Evolutionary conservation across 1,284 basidiomycete species (phyloP).

Genomic region (Cutaneotrichosporon cyanovorans): DNA sequence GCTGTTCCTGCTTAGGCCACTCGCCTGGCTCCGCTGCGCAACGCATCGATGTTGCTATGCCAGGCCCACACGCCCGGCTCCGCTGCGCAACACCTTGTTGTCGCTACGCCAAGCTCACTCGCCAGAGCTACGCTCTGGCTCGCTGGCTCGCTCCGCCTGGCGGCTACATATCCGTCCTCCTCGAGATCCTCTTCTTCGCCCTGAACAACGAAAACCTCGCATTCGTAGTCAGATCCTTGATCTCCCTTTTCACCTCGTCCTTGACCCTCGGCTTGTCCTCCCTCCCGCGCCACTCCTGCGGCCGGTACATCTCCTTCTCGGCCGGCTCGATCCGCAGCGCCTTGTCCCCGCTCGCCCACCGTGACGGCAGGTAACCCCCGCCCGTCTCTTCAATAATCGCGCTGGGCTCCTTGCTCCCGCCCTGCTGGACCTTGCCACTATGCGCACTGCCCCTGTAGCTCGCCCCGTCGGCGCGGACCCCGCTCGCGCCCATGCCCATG

Average conservation of each 20-base stretch:
- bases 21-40: too few species aligned
- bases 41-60: too few species aligned
- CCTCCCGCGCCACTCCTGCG: conserved; percentile 41
- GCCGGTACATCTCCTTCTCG: conserved; percentile 42
- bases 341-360: conserved; percentile 44
- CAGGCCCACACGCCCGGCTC: too few species aligned
- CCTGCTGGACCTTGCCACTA: background rate
- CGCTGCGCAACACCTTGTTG: too few species aligned
- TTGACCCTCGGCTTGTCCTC: conserved; percentile 34
- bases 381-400: conserved; percentile 33
- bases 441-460: conserved; percentile 4
- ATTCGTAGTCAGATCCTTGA: conserved; percentile 39
- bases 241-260: conserved; percentile 42
- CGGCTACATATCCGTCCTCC: conserved; percentile 31
- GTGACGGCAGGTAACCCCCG: conserved; percentile 40
- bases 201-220: conserved; percentile 42
- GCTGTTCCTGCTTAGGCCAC: too few species aligned
- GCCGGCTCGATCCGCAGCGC: conserved; percentile 34
- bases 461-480: background rate
- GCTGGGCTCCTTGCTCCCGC: conserved; percentile 17
- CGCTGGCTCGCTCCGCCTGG: too few species aligned
- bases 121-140: too few species aligned
- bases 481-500: background rate
- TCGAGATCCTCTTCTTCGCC: conserved; percentile 44
- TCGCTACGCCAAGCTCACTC: too few species aligned